These are phyloP conservation scores for cucumber (Cucumis sativus) DNA, from an alignment of 306 rosid genomes.

Conservation along the genomic window Cucumber_9930_V3 NC_026655.2:23723501-23724000, in stretches of 20 bases:
- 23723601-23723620: conserved; percentile 38
- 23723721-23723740: conserved; percentile 31
- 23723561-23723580: background rate
- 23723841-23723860: conserved; percentile 21
- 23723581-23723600: conserved; percentile 6
- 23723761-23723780: conserved; percentile 35
- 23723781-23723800: conserved; percentile 20
- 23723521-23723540: conserved; percentile 3
- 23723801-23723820: conserved; percentile 14
- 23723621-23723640: conserved; percentile 25
- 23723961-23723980: conserved; percentile 52
- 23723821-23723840: conserved; percentile 7
- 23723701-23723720: conserved; percentile 26
- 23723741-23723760: conserved; percentile 48
- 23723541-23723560: background rate
- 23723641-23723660: conserved; percentile 22
- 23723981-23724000: conserved; percentile 49
- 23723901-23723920: conserved; percentile 19
- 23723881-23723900: conserved; percentile 18
- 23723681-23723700: conserved; percentile 31
- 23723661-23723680: conserved; percentile 39
- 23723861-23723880: conserved; percentile 29
- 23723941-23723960: background rate
- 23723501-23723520: background rate
- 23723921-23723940: conserved; percentile 6